Percentiles rank a stretch among this genome's conserved stretches.
Conservation (phyloP, 441 rosid genomes). For the Erysimum cheiri region DNA sequence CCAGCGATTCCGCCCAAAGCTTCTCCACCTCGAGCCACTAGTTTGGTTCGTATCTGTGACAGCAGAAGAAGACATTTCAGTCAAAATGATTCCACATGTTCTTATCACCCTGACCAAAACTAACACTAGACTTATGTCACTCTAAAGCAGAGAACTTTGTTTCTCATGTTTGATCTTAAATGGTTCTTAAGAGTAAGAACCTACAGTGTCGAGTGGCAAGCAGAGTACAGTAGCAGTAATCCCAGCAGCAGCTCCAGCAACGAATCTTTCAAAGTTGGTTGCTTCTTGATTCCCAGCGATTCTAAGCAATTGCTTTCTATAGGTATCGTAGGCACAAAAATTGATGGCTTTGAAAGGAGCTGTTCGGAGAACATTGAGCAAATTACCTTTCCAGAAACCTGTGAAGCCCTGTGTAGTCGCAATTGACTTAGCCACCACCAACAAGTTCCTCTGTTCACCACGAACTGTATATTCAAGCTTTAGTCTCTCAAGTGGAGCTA, state of each 20-base stretch:
- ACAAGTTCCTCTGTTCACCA: slow-evolving; percentile 72
- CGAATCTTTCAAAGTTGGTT: slow-evolving; percentile 76
- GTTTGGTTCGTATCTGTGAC: slow-evolving; percentile 70
- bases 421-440: slow-evolving; percentile 64
- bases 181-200: slow-evolving; percentile 27
- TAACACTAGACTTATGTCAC: neutral
- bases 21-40: slow-evolving; percentile 89
- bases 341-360: slow-evolving; percentile 92
- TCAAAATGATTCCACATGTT: slow-evolving; percentile 17
- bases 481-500: slow-evolving; percentile 88
- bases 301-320: slow-evolving; percentile 75
- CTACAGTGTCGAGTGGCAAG: slow-evolving; percentile 83
- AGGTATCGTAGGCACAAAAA: slow-evolving; percentile 78
- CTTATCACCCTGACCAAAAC: neutral
- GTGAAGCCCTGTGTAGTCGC: slow-evolving; percentile 68
- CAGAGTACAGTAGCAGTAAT: slow-evolving; percentile 80
- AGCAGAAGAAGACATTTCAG: slow-evolving; percentile 21
- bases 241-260: slow-evolving; percentile 92
- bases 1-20: slow-evolving; percentile 78
- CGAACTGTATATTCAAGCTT: slow-evolving; percentile 88
- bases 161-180: slow-evolving; percentile 13
- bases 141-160: neutral
- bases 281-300: slow-evolving; percentile 73
- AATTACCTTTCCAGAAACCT: slow-evolving; percentile 90
- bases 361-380: slow-evolving; percentile 78